Conservation (phyloP, 2,329 filamentous ascomycete genomes). For the Capronia coronata region DNA sequence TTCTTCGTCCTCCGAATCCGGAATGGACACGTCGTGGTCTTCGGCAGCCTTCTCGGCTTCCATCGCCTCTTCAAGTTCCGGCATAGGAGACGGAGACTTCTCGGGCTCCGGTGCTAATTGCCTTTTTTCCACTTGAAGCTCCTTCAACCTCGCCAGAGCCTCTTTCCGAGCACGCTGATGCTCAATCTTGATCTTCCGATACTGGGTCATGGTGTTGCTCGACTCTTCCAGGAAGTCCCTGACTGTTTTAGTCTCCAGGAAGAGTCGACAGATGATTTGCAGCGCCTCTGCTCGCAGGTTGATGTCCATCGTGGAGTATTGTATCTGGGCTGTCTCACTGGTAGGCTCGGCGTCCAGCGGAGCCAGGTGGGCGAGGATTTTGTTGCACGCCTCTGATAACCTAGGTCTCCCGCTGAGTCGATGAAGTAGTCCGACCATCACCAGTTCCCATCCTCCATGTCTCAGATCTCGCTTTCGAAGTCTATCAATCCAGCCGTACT, state of each 20-base stretch:
- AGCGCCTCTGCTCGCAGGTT: conserved; percentile 75
- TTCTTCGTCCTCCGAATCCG: conserved; percentile 62
- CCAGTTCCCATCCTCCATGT: conserved; percentile 82
- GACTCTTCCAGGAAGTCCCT: conserved; percentile 87
- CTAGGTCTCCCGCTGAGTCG: conserved; percentile 72
- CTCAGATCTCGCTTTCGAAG: conserved; percentile 76
- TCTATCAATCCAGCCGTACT: conserved; percentile 77
- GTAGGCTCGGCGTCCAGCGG: conserved; percentile 70
- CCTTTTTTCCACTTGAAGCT: conserved; percentile 43
- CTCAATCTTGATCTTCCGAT: conserved; percentile 93
- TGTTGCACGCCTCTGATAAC: conserved; percentile 65
- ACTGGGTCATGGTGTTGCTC: conserved; percentile 86
- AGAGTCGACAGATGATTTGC: conserved; percentile 79
- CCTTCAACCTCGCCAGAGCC: conserved; percentile 45
- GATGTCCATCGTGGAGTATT: conserved; percentile 71
- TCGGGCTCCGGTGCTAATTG: conserved; percentile 43
- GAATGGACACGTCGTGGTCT: conserved; percentile 42
- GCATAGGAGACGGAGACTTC: conserved; percentile 39
- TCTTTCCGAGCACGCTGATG: conserved; percentile 70
- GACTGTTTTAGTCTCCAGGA: conserved; percentile 76
- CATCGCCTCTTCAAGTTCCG: conserved; percentile 40
- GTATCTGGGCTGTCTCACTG: conserved; percentile 62
- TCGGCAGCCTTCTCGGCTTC: conserved; percentile 50
- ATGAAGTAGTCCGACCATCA: conserved; percentile 78
- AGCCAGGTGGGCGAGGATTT: conserved; percentile 72